Evolutionary conservation across 148 eudicot genomes (phyloP).

Genomic region (Vaccinium darrowii): DNA sequence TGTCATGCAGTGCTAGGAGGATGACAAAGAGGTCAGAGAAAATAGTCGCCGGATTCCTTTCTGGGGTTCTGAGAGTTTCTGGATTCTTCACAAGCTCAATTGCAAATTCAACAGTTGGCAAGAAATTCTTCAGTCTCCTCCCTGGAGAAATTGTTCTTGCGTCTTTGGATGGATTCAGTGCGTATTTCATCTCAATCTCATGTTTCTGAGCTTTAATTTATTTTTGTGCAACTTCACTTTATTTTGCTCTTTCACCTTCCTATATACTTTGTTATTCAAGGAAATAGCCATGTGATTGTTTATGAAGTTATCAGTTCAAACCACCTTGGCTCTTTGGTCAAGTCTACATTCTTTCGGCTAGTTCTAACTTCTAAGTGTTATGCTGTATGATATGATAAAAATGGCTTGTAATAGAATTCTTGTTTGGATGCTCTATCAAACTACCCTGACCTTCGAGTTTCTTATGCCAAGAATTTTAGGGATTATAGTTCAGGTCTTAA

Average conservation of each 20-base stretch:
- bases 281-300: neutral
- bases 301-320: neutral
- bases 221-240: neutral
- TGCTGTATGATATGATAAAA: neutral
- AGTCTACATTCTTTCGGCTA: neutral
- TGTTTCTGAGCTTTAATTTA: neutral
- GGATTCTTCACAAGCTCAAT: slow-evolving; percentile 67
- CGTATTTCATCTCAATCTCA: slow-evolving; percentile 21
- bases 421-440: slow-evolving; percentile 2
- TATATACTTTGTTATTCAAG: neutral
- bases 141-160: slow-evolving; percentile 92
- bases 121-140: slow-evolving; percentile 64
- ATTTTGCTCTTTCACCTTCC: neutral
- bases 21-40: slow-evolving; percentile 76
- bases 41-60: slow-evolving; percentile 57
- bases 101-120: slow-evolving; percentile 64
- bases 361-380: neutral
- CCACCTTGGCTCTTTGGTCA: neutral
- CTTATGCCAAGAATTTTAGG: neutral
- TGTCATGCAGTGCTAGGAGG: slow-evolving; percentile 29
- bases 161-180: slow-evolving; percentile 81
- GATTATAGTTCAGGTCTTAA: neutral
- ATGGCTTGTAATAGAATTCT: neutral
- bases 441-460: neutral
- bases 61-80: slow-evolving; percentile 78